phyloP scores from a whole-genome alignment of 441 rosid genomes.

The Populus tomentosa region DNA sequence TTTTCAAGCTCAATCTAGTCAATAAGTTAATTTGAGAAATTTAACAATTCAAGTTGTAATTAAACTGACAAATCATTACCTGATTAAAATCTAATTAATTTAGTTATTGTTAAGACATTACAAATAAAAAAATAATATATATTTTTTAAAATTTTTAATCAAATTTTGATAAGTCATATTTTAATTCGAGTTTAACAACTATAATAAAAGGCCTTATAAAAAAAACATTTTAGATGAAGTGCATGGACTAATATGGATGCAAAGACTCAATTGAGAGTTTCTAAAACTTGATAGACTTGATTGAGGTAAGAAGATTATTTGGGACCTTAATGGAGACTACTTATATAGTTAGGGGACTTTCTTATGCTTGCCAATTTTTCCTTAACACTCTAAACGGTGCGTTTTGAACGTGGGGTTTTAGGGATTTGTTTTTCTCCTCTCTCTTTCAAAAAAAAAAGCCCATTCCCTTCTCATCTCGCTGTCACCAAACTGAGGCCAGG shows the following conservation, averaged over 20 bases:
- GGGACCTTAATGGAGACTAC: background rate
- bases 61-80: no score
- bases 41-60: no score
- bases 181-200: background rate
- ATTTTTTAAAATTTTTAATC: background rate
- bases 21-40: no score
- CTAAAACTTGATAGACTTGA: background rate
- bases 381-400: background rate
- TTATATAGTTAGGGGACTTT: background rate
- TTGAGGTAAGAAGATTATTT: background rate
- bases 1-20: no score
- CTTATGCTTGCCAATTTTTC: no score
- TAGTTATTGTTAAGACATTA: background rate
- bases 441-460: background rate
- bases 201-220: no score
- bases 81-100: no score
- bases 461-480: background rate
- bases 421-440: background rate
- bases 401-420: background rate
- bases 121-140: no score
- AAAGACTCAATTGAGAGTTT: background rate
- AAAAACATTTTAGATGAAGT: no score
- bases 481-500: background rate
- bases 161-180: no score
- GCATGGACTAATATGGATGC: background rate